Base-by-base conservation (phyloP, 176 grass and related monocot species). In the Oryza australiensis region DNA sequence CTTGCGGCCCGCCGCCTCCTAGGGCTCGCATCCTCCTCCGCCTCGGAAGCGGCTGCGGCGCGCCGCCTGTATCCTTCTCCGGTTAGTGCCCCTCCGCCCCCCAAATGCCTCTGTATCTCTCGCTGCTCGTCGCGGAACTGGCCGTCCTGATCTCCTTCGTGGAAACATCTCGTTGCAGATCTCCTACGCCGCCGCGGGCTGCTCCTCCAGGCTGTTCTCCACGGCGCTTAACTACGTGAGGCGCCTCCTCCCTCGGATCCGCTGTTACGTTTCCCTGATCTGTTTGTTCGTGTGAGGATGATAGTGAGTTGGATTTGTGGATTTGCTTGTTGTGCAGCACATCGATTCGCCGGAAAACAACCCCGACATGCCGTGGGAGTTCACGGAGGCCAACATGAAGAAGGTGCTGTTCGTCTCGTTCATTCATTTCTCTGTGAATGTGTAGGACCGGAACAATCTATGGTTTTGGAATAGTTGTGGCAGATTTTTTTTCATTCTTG, bases 311-410 rank as follows among this genome's bases (percentile, higher is more conserved):
- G 34, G 29, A 65, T 87, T 76, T 32, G 28, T 23, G 28, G 72
- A 22, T 22, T 46, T 55, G 33, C 26, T 72, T 88, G 59, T 85
- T 82, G 38, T 89, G 74, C 15, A 95, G 96, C 96, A 99, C 91
- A 71, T 99, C 73, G 91, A 99, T 85, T 95, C 96, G 45, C 93
- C 93, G 28, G 91, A 99, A 6, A 99, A 99, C 75, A 95, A 88
- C 37, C 80, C 91, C 4, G 74, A 85, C 65, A 70, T 84, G 80
- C 88, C 70, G 28, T 95, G 93, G 96, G 85, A 94, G 82, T 99
- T 99, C 85, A 80, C 82, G 7, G 84, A 88, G 48, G 77, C 74
- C 11, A 99, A 99, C 74, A 85, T 91, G 89, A 72, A 92, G 70
- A 99, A 89, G 93, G 96, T 98, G 80, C 16, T 60, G 7, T 40